These are phyloP conservation scores for Cyclotella distinguenda DNA, from an alignment of 108 stramenopile species.

Conservation along the genomic window DNA sequence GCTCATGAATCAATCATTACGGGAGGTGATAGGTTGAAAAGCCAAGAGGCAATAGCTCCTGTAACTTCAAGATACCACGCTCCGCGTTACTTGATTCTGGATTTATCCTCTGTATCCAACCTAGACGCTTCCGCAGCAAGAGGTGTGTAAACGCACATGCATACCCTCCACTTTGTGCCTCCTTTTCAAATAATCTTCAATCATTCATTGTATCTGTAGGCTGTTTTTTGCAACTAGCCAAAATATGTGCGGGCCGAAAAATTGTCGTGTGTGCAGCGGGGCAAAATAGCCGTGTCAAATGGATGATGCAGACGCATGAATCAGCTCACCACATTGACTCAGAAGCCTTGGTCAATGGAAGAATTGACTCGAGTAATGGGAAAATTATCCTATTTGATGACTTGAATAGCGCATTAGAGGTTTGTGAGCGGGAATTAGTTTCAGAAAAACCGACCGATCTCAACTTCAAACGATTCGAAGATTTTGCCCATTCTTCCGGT, in stretches of 20 bases:
- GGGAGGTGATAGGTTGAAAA: constrained; percentile 1
- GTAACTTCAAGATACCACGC: neutral
- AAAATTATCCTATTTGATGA: constrained; percentile 49
- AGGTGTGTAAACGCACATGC: constrained; percentile 8
- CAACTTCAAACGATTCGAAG: constrained; percentile 25
- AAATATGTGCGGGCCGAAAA: constrained; percentile 58
- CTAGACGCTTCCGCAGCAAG: constrained; percentile 83
- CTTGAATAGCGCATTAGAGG: constrained; percentile 61
- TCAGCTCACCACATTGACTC: constrained; percentile 53
- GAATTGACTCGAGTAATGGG: constrained; percentile 6
- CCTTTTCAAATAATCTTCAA: neutral
- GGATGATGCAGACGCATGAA: constrained; percentile 82
- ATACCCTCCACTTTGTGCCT: neutral
- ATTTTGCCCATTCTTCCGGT: constrained; percentile 16
- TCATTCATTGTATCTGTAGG: neutral
- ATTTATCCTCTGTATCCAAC: constrained; percentile 68
- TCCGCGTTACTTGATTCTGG: constrained; percentile 72
- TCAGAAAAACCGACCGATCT: constrained; percentile 29
- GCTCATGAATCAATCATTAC: constrained; percentile 25
- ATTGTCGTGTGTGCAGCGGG: constrained; percentile 79
- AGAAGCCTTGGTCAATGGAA: constrained; percentile 47
- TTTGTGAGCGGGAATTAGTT: constrained; percentile 67
- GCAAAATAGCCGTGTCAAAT: constrained; percentile 67
- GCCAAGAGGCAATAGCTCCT: constrained; percentile 11
- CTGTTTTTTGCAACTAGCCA: constrained; percentile 83